Conservation (phyloP, 1,284 basidiomycete genomes). For the Cutaneotrichosporon sp. region DNA sequence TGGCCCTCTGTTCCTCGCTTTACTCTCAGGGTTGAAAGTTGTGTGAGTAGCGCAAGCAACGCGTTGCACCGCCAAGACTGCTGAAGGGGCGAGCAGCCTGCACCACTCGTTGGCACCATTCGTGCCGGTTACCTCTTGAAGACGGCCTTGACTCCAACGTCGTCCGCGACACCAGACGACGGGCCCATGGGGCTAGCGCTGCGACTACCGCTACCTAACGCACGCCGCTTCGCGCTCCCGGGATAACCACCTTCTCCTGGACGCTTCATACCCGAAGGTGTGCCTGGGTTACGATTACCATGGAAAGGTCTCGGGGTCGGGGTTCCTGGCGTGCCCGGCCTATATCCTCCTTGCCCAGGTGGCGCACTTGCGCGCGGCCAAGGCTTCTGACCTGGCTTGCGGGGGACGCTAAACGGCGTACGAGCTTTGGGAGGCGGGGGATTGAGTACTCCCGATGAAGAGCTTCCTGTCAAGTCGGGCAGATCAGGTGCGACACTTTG, state of each 20-base stretch:
- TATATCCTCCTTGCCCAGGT: constrained; percentile 4
- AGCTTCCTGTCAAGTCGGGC: constrained; percentile 10
- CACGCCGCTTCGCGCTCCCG: constrained; percentile 9
- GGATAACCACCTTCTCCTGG: background rate
- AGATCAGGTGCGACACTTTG: constrained; percentile 19
- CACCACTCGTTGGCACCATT: no score
- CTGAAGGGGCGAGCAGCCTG: no score
- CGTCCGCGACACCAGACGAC: background rate
- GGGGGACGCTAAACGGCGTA: constrained; percentile 6
- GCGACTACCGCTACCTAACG: constrained; percentile 10
- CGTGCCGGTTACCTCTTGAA: constrained; percentile 16
- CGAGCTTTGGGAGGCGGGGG: constrained; percentile 2
- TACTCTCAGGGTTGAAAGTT: no score
- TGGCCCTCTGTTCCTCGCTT: no score
- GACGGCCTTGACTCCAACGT: constrained; percentile 16
- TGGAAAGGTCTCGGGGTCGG: background rate
- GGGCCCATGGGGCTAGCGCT: constrained; percentile 13
- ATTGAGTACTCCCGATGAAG: background rate
- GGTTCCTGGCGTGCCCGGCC: constrained; percentile 13
- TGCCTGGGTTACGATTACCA: background rate
- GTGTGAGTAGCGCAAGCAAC: no score
- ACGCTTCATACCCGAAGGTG: constrained; percentile 8
- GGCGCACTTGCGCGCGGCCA: constrained; percentile 18
- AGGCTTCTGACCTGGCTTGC: constrained; percentile 4
- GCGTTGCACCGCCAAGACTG: no score